These are phyloP conservation scores for Mucor sp. DNA, from an alignment of 371 early-diverging fungal species.

Conservation along the genomic window DNA sequence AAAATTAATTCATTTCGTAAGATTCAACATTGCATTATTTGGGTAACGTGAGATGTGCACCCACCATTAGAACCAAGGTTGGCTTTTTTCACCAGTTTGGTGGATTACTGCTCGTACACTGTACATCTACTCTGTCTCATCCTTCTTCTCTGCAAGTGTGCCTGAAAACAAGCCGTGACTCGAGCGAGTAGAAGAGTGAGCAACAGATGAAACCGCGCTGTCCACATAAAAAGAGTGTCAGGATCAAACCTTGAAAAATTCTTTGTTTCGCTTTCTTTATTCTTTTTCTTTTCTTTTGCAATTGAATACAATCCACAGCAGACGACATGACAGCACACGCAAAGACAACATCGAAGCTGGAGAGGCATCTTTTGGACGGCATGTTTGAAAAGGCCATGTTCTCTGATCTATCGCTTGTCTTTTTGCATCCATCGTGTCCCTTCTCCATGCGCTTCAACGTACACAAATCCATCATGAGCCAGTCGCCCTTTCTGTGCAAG, in stretches of 20 bases:
- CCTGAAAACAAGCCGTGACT: background rate
- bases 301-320: background rate
- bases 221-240: background rate
- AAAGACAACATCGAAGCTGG: constrained; percentile 68
- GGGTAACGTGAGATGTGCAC: no score
- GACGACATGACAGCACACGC: background rate
- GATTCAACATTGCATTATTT: no score
- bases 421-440: constrained; percentile 44
- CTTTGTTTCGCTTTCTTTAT: background rate
- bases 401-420: constrained; percentile 41
- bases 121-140: no score
- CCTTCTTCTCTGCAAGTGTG: background rate
- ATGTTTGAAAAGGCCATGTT: constrained; percentile 46
- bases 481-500: constrained; percentile 40
- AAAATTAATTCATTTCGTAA: no score
- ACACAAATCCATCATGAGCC: constrained; percentile 43
- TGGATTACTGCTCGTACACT: no score
- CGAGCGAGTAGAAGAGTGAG: no score
- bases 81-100: no score
- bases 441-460: constrained; percentile 47
- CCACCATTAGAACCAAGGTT: no score
- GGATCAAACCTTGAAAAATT: background rate
- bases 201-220: background rate
- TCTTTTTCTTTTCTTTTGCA: background rate
- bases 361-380: constrained; percentile 29